A percentile compares a stretch with the other conserved stretches of the same genome.
Conservation (phyloP, 139 green algal genomes). For the Ettlia oleoabundans region DNA sequence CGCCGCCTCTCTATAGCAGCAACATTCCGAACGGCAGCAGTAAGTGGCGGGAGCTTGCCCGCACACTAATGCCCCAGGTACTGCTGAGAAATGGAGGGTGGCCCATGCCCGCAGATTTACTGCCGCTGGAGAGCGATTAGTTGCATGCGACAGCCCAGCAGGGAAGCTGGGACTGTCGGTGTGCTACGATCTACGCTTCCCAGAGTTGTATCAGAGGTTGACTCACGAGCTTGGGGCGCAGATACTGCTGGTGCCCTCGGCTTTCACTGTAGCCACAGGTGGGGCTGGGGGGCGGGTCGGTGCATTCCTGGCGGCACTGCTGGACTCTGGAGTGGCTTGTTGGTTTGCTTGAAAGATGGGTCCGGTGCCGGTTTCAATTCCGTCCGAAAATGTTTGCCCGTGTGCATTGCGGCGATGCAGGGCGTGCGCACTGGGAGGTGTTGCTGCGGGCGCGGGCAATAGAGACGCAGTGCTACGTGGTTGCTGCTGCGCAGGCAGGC, state of each 20-base stretch:
- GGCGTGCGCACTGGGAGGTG: conserved; percentile 94
- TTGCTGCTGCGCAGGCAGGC: conserved; percentile 88
- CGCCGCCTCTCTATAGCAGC: too few species aligned
- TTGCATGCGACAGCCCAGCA: conserved; percentile 76
- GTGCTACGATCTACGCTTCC: conserved; percentile 98
- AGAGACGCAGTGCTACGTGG: conserved; percentile 92
- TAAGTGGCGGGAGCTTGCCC: too few species aligned
- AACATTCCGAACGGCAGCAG: too few species aligned
- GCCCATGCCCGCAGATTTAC: conserved; percentile 19
- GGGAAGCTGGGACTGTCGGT: conserved; percentile 85
- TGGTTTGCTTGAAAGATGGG: not conserved
- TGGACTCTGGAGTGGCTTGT: conserved; percentile 9
- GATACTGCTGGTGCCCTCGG: conserved; percentile 76
- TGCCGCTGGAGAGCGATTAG: conserved; percentile 46
- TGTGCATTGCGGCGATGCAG: conserved; percentile 53
- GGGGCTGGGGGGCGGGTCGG: conserved; percentile 5
- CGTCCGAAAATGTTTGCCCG: too few species aligned
- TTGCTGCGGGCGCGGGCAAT: conserved; percentile 94
- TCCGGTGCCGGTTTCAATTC: too few species aligned
- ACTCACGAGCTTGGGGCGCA: conserved; percentile 74
- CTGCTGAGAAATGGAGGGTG: too few species aligned
- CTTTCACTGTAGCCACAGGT: conserved; percentile 75
- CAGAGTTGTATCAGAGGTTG: conserved; percentile 90
- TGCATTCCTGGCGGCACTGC: too few species aligned
- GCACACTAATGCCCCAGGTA: too few species aligned